Conservation (phyloP, 2,329 filamentous ascomycete species). For the Pseudogymnoascus sp. region DNA sequence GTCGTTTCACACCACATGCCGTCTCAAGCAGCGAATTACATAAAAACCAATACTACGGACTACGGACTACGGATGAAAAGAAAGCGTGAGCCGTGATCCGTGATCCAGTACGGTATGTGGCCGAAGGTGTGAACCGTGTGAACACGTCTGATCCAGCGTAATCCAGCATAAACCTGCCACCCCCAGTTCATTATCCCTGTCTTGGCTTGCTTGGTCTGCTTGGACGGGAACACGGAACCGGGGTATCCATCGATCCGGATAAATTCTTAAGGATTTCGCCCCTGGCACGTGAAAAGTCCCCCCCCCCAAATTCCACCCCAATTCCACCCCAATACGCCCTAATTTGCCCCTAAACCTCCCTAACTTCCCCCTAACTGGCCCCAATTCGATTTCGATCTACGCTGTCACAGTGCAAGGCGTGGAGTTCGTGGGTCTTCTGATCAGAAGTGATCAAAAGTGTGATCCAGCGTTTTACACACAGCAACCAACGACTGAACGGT, state of each 20-base stretch:
- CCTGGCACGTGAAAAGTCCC: constrained; percentile 2
- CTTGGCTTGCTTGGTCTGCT: not conserved
- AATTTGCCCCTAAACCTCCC: not conserved
- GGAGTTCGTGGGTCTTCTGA: not conserved
- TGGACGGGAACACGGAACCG: not conserved
- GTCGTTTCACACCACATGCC: not conserved
- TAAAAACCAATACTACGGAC: not conserved
- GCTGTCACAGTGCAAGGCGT: not conserved
- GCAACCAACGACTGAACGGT: not conserved
- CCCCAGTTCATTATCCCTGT: not conserved
- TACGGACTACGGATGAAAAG: not conserved
- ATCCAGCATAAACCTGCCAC: not conserved
- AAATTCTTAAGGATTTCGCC: not conserved
- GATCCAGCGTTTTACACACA: not conserved
- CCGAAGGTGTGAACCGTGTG: not conserved
- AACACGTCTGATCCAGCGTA: not conserved
- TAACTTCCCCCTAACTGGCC: not conserved
- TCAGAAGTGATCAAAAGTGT: not conserved
- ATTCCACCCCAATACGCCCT: not conserved
- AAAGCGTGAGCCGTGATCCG: not conserved
- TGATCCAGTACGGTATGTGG: not conserved
- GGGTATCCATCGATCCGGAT: not conserved
- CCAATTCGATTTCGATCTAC: not conserved
- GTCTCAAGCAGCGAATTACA: not conserved
- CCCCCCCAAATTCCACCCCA: not conserved